Conservation (phyloP, 306 rosid species). For the Cajanus cajan region DNA sequence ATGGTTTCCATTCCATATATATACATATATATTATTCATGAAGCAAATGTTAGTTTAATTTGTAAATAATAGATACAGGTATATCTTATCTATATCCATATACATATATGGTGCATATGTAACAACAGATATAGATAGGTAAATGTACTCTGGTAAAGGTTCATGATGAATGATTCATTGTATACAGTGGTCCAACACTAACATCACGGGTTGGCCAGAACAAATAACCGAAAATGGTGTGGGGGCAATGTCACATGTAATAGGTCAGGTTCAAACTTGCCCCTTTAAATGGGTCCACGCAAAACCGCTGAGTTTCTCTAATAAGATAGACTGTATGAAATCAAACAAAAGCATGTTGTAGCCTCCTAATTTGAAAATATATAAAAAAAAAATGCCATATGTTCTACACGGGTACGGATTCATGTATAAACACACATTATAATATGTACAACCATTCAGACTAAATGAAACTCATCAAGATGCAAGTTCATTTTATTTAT, state of each 20-base stretch:
- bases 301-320: conserved; percentile 26
- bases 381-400: neutral
- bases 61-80: neutral
- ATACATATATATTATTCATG: too few relatives aligned
- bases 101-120: conserved; percentile 13
- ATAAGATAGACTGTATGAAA: conserved; percentile 15
- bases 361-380: conserved; percentile 32
- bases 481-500: conserved; percentile 34
- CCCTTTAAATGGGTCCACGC: conserved; percentile 37
- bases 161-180: conserved; percentile 16
- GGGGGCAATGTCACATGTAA: conserved; percentile 46
- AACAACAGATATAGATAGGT: neutral
- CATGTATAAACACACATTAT: neutral
- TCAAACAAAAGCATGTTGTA: conserved; percentile 18
- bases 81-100: neutral
- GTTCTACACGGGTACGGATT: neutral
- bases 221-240: conserved; percentile 46
- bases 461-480: neutral
- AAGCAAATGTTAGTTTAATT: too few relatives aligned
- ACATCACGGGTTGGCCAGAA: conserved; percentile 49
- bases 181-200: conserved; percentile 49
- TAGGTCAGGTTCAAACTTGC: conserved; percentile 34
- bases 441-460: neutral
- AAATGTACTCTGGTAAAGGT: neutral
- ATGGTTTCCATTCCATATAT: too few relatives aligned